Evolutionary conservation across 257 asterid genomes (phyloP), one percentile per base, ranked within the genome.

Genomic region (Nicotiana knightiana): DNA sequence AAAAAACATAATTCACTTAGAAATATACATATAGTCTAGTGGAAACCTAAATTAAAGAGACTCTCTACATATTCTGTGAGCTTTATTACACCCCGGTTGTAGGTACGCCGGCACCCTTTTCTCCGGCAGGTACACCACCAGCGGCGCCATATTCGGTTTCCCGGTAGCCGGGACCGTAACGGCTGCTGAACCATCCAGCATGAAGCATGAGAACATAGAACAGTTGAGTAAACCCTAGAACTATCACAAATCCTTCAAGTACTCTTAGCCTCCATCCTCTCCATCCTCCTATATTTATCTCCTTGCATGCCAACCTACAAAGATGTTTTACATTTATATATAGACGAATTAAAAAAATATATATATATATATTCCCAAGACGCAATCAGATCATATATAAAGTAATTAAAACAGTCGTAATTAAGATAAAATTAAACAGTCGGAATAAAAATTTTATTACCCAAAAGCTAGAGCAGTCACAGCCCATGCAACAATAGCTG

Each of bases 191-290:
- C 80, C 88, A 43, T 24, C 99, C 99, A 6, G 98, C 97, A 37
- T 96, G 98, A 0, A 96, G 84, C 73, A 92, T 30, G 13, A 96
- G 17, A 2, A 91, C 95, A 48, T 96, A 93, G 4, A 96, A 85
- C 35, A 96, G 77, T 37, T 95, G 93, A 0, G 97, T 93, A 43
- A 93, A 70, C 0, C 79, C 93, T 2, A 95, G 89, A 30, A 91
- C 89, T 28, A 93, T 95, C 0, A 88, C 83, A n/a, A 93, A 91
- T 0, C 88, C 99, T 73, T 95, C 99, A 1, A 95, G 85, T 4
- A 95, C 96, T 85, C 93, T 82, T 4, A 95, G 92, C 85, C 99
- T 89, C 99, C 99, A 95, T 3, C 98, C 99, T 79, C 98, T 87
- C 88, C 91, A 88, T 7, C 95, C 93, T 76, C 97, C 97, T 9